Evolutionary conservation across 1,284 basidiomycete genomes (phyloP).

Genomic region (Fereydounia khargensis): DNA sequence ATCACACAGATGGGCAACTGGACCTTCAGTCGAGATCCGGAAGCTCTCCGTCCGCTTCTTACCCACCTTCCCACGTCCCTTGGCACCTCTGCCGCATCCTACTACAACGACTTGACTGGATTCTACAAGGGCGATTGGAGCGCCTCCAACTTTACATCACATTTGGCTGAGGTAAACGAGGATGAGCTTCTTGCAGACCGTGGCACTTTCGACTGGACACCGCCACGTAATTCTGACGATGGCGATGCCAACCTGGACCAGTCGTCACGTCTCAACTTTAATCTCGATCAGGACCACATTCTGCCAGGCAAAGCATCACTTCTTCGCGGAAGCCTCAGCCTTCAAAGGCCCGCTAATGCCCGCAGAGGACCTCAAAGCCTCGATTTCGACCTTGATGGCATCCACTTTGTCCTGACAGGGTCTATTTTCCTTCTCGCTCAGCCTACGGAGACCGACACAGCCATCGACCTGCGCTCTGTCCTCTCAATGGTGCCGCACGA

Average conservation of each 20-base stretch:
- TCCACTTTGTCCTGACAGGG: constrained; percentile 24
- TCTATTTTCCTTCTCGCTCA: constrained; percentile 11
- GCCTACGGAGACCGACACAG: constrained; percentile 7
- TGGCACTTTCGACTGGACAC: constrained; percentile 15
- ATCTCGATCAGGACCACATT: constrained; percentile 21
- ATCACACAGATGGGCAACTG: constrained; percentile 19
- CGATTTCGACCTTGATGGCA: constrained; percentile 41
- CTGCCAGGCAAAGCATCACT: constrained; percentile 23
- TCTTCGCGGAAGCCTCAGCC: constrained; percentile 22
- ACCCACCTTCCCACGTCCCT: constrained; percentile 1
- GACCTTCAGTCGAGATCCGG: constrained; percentile 15
- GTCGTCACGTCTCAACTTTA: constrained; percentile 15
- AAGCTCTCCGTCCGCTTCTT: constrained; percentile 7
- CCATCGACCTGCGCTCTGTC: constrained; percentile 19
- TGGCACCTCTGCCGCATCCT: constrained; percentile 10
- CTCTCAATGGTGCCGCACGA: constrained; percentile 11
- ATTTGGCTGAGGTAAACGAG: constrained; percentile 6
- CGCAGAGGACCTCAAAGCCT: constrained; percentile 8
- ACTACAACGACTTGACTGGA: constrained; percentile 16
- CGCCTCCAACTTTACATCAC: constrained; percentile 23
- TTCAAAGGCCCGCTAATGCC: not conserved
- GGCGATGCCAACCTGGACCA: no score
- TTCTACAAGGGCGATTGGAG: constrained; percentile 31
- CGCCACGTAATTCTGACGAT: not conserved
- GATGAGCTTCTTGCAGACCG: constrained; percentile 3